Percentiles rank a stretch among this genome's conserved stretches.
Conservation (phyloP, 176 grass and related monocot species). For the Aegilops umbellulata region DNA sequence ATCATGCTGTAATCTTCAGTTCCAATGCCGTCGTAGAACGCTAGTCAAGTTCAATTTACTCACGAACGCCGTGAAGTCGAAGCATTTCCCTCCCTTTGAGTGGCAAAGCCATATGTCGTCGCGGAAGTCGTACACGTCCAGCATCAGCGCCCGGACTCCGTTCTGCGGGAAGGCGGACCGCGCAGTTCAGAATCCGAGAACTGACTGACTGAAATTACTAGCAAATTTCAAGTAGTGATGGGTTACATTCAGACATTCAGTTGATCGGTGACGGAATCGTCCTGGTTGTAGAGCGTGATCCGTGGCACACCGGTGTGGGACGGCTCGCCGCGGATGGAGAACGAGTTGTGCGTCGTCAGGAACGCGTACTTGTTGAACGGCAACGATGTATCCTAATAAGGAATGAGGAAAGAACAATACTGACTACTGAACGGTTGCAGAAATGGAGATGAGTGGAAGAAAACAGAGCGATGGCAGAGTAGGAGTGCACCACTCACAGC, state of each 20-base stretch:
- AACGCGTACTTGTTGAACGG: constrained; percentile 60
- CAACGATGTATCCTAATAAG: constrained; percentile 35
- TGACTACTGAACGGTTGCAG: not conserved
- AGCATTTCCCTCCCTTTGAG: constrained; percentile 31
- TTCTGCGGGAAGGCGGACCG: not conserved
- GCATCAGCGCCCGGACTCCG: constrained; percentile 39
- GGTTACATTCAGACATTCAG: constrained; percentile 16
- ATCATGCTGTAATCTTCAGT: not conserved
- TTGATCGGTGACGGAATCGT: constrained; percentile 42
- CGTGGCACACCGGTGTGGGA: constrained; percentile 42
- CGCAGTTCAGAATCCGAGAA: not conserved
- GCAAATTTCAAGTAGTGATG: not conserved
- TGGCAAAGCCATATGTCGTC: constrained; percentile 44
- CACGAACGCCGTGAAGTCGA: constrained; percentile 40
- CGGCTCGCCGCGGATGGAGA: constrained; percentile 42
- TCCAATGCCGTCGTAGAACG: not conserved
- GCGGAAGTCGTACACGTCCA: constrained; percentile 41
- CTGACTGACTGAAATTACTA: not conserved
- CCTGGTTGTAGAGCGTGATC: constrained; percentile 44
- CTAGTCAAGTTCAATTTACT: not conserved
- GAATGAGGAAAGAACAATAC: not conserved
- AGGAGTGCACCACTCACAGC: not conserved
- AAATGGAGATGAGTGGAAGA: not conserved
- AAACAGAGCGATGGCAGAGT: not conserved
- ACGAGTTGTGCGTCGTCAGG: constrained; percentile 56